These are phyloP conservation scores for Stagonosporopsis tanaceti DNA, from an alignment of 2,329 filamentous ascomycete species.

Conservation along the genomic window DNA sequence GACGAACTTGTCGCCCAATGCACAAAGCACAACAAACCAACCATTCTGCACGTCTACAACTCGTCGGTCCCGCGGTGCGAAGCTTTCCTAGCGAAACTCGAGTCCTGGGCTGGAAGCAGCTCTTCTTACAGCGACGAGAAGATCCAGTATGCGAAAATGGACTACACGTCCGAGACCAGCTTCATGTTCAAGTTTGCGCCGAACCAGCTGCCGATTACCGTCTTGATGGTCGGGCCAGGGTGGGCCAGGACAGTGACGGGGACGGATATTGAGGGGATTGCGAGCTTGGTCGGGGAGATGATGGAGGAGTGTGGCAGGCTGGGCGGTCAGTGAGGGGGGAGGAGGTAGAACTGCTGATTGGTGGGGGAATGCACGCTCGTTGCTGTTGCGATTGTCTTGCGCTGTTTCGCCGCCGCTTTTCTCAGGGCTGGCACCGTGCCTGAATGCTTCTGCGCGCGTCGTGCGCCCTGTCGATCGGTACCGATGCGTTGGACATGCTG, in stretches of 20 bases:
- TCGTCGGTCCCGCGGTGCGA: neutral
- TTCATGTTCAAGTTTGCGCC: slow-evolving; percentile 7
- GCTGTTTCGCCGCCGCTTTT: too few species aligned
- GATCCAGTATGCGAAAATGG: slow-evolving; percentile 6
- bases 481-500: neutral
- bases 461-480: neutral
- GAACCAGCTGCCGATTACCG: slow-evolving; percentile 3
- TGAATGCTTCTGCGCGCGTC: neutral
- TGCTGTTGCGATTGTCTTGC: too few species aligned
- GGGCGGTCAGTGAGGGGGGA: neutral
- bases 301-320: neutral
- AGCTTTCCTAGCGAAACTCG: neutral
- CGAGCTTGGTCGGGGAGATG: neutral
- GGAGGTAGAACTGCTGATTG: neutral
- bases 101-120: neutral
- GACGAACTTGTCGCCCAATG: neutral
- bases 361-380: neutral
- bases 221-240: neutral
- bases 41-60: neutral
- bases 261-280: neutral
- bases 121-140: neutral
- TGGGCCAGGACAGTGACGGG: slow-evolving; percentile 4
- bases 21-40: neutral
- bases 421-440: neutral
- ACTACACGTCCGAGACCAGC: slow-evolving; percentile 3